Evolutionary conservation across 2,329 filamentous ascomycete genomes (phyloP).

Genomic region (Cryoendolithus antarcticus): DNA sequence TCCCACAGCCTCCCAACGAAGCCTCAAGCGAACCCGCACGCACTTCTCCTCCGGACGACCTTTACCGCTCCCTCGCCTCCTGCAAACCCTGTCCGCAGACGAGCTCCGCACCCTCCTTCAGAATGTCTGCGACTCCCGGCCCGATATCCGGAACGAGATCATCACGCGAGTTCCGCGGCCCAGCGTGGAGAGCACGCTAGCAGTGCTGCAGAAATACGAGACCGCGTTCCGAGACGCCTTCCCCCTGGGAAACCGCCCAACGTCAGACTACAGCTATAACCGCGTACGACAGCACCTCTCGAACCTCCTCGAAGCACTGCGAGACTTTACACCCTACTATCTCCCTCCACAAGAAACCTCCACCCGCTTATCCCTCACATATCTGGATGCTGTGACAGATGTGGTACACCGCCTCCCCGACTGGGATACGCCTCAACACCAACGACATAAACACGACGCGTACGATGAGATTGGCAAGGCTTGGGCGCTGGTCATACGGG

Average conservation of each 20-base stretch:
- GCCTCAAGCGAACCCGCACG: conserved; percentile 54
- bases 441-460: conserved; percentile 84
- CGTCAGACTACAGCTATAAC: conserved; percentile 90
- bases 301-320: conserved; percentile 74
- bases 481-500: conserved; percentile 82
- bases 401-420: conserved; percentile 81
- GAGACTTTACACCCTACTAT: conserved; percentile 92
- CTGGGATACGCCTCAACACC: conserved; percentile 81
- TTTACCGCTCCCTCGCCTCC: conserved; percentile 59
- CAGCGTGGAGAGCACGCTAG: conserved; percentile 65
- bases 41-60: conserved; percentile 54
- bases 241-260: conserved; percentile 71
- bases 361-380: conserved; percentile 69
- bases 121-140: conserved; percentile 80
- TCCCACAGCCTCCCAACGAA: conserved; percentile 41
- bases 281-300: conserved; percentile 70
- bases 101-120: conserved; percentile 80
- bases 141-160: conserved; percentile 74
- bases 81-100: conserved; percentile 81
- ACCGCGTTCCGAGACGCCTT: conserved; percentile 64
- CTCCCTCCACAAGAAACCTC: conserved; percentile 83
- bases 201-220: conserved; percentile 74
- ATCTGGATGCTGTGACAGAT: conserved; percentile 79
- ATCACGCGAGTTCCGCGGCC: conserved; percentile 76
- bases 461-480: conserved; percentile 94